phyloP scores from a whole-genome alignment of 202 grass and related monocot species.

The Bolboschoenoplectus hybrid region DNA sequence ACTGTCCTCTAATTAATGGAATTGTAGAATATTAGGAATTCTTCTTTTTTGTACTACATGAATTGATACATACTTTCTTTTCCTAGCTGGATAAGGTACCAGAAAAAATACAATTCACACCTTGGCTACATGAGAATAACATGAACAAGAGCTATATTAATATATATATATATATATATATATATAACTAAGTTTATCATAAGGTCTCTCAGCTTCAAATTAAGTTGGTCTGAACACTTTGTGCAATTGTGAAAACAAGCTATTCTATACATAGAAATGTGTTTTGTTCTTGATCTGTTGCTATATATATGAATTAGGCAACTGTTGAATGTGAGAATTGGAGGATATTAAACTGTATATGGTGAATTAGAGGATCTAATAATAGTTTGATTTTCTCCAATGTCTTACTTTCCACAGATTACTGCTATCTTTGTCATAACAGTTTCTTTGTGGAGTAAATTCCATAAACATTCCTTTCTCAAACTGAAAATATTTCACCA shows the following conservation, averaged over 20 bases:
- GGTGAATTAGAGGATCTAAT: neutral
- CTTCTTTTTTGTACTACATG: neutral
- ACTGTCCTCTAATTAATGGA: neutral
- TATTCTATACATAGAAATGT: neutral
- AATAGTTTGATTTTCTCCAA: conserved; percentile 39
- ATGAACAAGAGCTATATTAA: neutral
- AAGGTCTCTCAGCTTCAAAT: neutral
- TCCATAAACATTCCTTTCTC: neutral
- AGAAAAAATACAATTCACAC: neutral
- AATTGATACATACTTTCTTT: neutral
- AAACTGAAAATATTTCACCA: too few relatives aligned
- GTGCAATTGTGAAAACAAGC: neutral
- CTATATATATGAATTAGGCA: neutral
- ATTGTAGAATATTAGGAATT: neutral
- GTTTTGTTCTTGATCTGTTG: neutral
- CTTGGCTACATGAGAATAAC: neutral
- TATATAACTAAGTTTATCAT: neutral
- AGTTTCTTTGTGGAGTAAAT: neutral
- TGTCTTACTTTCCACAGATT: conserved; percentile 29
- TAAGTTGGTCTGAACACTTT: neutral
- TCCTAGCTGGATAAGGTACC: neutral
- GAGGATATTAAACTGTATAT: conserved; percentile 52
- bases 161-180: neutral
- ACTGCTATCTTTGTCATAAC: neutral
- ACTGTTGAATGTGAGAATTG: conserved; percentile 52